These are phyloP conservation scores for Acer saccharum DNA, from an alignment of 345 rosid genomes.

Conservation along the genomic window DNA sequence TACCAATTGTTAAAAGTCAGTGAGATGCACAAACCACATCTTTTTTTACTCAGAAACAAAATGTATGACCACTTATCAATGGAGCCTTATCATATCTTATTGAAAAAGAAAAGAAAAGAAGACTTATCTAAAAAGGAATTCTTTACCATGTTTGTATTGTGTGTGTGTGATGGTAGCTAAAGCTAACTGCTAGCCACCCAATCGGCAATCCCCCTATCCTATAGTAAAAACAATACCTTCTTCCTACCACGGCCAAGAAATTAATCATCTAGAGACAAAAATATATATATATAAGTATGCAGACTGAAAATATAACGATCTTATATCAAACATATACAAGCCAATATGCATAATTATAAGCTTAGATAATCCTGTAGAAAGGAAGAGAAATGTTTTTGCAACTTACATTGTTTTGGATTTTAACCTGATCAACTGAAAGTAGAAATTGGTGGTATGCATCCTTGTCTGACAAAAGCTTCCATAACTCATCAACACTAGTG, in stretches of 20 bases:
- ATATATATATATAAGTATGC: too few relatives aligned
- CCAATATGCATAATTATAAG: not conserved
- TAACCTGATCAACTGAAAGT: slow-evolving; percentile 84
- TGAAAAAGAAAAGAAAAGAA: not conserved
- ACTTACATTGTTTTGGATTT: slow-evolving; percentile 85
- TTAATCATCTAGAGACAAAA: too few relatives aligned
- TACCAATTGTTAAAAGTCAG: not conserved
- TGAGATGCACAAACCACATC: not conserved
- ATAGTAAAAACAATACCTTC: not conserved
- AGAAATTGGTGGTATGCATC: slow-evolving; percentile 81
- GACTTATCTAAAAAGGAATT: not conserved
- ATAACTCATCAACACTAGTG: slow-evolving; percentile 79
- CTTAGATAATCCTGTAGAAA: not conserved
- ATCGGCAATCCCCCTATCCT: not conserved
- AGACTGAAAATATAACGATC: not conserved
- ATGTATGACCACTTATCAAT: not conserved
- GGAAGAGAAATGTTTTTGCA: not conserved
- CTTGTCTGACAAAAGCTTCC: slow-evolving; percentile 82
- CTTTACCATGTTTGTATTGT: not conserved
- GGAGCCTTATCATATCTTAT: not conserved
- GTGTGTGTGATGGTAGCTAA: not conserved
- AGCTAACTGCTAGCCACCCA: not conserved
- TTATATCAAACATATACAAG: slow-evolving; percentile 5
- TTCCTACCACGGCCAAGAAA: slow-evolving; percentile 6
- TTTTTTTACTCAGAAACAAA: not conserved